Conservation (phyloP, 495 filamentous ascomycete genomes). For the Pseudevernia furfuracea region DNA sequence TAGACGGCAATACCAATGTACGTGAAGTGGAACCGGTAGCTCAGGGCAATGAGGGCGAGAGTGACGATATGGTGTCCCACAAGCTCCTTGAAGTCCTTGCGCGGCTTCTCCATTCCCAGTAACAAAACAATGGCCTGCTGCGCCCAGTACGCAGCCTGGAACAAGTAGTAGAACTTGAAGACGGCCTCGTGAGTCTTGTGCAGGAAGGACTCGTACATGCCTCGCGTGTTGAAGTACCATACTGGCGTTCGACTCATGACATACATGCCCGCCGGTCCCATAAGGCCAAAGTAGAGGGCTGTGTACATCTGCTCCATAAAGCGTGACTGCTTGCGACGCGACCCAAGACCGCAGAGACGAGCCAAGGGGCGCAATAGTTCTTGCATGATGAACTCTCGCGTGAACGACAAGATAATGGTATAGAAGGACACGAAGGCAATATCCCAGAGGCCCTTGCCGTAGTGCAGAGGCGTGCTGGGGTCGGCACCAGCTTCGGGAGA, state of each 20-base stretch:
- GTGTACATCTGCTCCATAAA: conserved; percentile 99
- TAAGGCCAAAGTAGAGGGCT: conserved; percentile 82
- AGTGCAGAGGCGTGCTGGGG: too few species aligned
- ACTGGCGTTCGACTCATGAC: conserved; percentile 85
- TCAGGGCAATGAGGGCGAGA: conserved; percentile 71
- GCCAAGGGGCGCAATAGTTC: too few species aligned
- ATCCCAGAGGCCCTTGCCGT: too few species aligned
- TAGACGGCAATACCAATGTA: conserved; percentile 97
- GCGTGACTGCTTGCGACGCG: conserved; percentile 89
- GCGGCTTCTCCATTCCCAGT: conserved; percentile 85
- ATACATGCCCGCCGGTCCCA: conserved; percentile 81
- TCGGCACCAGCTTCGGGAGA: too few species aligned
- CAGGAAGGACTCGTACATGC: conserved; percentile 88
- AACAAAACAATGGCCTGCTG: conserved; percentile 90
- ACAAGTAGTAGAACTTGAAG: conserved; percentile 97
- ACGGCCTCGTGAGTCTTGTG: conserved; percentile 72
- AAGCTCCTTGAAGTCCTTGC: conserved; percentile 94
- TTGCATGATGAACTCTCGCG: too few species aligned
- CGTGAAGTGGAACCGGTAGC: conserved; percentile 97
- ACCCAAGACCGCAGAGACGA: too few species aligned
- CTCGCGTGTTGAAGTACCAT: conserved; percentile 93
- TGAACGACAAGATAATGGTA: too few species aligned
- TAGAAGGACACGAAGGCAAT: too few species aligned
- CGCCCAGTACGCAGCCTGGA: conserved; percentile 92
- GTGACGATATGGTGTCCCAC: conserved; percentile 93